Conservation (phyloP, 179 eudicot species). For the Dionaea muscipula region DNA sequence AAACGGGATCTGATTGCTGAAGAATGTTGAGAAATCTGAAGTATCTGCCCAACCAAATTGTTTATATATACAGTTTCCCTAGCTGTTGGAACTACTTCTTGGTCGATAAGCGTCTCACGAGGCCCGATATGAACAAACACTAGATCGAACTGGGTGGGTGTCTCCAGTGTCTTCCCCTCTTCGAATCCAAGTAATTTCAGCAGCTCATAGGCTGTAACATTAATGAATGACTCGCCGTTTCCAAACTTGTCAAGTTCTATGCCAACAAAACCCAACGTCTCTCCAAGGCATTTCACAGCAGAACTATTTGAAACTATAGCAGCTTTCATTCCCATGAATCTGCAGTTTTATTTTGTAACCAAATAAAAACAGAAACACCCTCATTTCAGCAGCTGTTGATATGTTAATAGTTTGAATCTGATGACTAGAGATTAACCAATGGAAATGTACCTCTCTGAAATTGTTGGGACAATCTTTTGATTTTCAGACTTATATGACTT, state of each 20-base stretch:
- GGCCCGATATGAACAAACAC: slow-evolving; percentile 63
- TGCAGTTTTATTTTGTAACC: slow-evolving; percentile 16
- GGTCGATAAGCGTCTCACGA: slow-evolving; percentile 17
- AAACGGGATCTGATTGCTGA: slow-evolving; percentile 51
- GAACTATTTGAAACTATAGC: slow-evolving; percentile 47
- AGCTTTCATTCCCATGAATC: slow-evolving; percentile 93
- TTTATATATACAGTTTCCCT: slow-evolving; percentile 32
- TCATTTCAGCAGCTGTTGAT: neutral
- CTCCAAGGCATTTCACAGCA: slow-evolving; percentile 37
- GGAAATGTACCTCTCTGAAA: slow-evolving; percentile 47
- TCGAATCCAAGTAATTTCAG: slow-evolving; percentile 75
- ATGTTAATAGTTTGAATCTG: neutral
- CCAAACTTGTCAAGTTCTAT: slow-evolving; percentile 13
- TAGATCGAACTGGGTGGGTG: slow-evolving; percentile 47
- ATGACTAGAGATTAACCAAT: neutral
- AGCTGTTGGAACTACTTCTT: neutral
- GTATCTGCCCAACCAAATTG: slow-evolving; percentile 45
- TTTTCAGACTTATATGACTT: slow-evolving; percentile 14
- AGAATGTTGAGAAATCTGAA: slow-evolving; percentile 32
- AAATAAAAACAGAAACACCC: neutral
- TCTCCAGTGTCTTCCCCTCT: slow-evolving; percentile 46
- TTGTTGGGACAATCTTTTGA: slow-evolving; percentile 24
- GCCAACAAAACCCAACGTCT: slow-evolving; percentile 47
- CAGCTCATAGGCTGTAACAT: slow-evolving; percentile 32
- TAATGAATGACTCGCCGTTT: slow-evolving; percentile 18